Base-by-base conservation (phyloP, 139 green algal genomes). In the Tetratostichococcus sp. region DNA sequence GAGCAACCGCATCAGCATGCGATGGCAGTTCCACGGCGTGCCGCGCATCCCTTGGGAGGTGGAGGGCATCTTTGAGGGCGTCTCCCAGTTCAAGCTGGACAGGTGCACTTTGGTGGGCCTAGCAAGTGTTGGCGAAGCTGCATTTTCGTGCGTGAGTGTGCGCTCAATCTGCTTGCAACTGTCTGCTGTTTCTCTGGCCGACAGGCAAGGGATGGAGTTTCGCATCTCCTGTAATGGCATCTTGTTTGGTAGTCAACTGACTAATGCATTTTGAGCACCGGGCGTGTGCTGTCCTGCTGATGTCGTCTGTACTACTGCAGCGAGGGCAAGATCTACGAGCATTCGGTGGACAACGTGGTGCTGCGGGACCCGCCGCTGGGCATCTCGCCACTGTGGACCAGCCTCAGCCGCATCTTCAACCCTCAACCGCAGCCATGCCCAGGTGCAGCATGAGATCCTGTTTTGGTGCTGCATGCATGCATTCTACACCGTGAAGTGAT, bases 31-130 rank as follows among this genome's bases (percentile, higher is more conserved):
- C 26, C 87, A 91, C 42, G 94, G 91, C 39, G 81, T 89, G 17
- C 91, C 95, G 22, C 85, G 94, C 16, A 85, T 97, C 30, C 91
- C 91, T 16, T 97, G 94, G 91, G 86, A 97, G 68, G 86, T 87
- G 2, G 87, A 94, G 76, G 91, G 89, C 70, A 80, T 78, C 0
- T 97, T 98, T 83, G 94, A 98, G 43, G 94, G 94, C 65, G 91
- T 96, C 42, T 96, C 87, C 5, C 87, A 88, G 16, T 98, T 97
- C 89, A 95, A 94, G 74, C 85, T 98, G 58, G 94, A 98, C 81
- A 77, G 67, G 8, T 34, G 19, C 2, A 17, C 19, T 4, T 25
- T 62, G 11, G 17, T n/a, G n/a, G n/a, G n/a, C n/a, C n/a, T n/a
- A n/a, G n/a, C n/a, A n/a, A n/a, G n/a, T n/a, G n/a, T n/a, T n/a